Evolutionary conservation across 306 rosid genomes (phyloP).

Genomic region (Ochetophila trinervis): DNA sequence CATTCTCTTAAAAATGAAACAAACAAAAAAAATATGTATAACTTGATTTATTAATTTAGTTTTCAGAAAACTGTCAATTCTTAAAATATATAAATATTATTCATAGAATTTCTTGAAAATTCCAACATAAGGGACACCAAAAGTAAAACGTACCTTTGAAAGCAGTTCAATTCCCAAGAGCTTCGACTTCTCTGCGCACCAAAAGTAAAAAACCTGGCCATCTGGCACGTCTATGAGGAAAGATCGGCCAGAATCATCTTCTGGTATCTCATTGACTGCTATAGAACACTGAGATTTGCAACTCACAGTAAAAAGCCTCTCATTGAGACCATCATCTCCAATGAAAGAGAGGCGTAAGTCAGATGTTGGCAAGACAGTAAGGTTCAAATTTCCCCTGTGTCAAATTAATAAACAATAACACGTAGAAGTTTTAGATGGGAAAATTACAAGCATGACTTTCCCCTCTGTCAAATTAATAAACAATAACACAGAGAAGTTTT

Average conservation of each 20-base stretch:
- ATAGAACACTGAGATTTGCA: slow-evolving; percentile 51
- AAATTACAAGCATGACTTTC: slow-evolving; percentile 29
- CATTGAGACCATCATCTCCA: slow-evolving; percentile 72
- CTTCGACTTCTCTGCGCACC: slow-evolving; percentile 92
- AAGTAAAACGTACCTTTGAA: slow-evolving; percentile 49
- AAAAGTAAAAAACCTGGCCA: slow-evolving; percentile 53
- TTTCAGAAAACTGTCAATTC: too few species aligned
- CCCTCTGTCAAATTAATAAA: slow-evolving; percentile 55
- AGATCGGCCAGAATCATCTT: slow-evolving; percentile 77
- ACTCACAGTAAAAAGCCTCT: slow-evolving; percentile 54
- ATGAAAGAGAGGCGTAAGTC: slow-evolving; percentile 78
- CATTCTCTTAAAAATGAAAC: too few species aligned
- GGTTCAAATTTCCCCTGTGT: slow-evolving; percentile 84
- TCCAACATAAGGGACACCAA: too few species aligned
- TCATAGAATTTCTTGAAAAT: too few species aligned
- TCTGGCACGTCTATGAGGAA: slow-evolving; percentile 51
- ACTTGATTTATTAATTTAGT: too few species aligned
- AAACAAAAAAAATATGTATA: too few species aligned
- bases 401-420: slow-evolving; percentile 23
- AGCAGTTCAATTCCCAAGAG: slow-evolving; percentile 85
- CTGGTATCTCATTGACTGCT: slow-evolving; percentile 56
- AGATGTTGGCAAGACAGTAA: slow-evolving; percentile 76
- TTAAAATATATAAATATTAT: too few species aligned
- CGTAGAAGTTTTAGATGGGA: slow-evolving; percentile 16
- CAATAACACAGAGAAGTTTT: slow-evolving; percentile 22